Percentiles rank a stretch among this genome's conserved stretches.
Evolutionary conservation across 2,329 filamentous ascomycete genomes (phyloP).

Genomic region (Penicillium glabrum): DNA sequence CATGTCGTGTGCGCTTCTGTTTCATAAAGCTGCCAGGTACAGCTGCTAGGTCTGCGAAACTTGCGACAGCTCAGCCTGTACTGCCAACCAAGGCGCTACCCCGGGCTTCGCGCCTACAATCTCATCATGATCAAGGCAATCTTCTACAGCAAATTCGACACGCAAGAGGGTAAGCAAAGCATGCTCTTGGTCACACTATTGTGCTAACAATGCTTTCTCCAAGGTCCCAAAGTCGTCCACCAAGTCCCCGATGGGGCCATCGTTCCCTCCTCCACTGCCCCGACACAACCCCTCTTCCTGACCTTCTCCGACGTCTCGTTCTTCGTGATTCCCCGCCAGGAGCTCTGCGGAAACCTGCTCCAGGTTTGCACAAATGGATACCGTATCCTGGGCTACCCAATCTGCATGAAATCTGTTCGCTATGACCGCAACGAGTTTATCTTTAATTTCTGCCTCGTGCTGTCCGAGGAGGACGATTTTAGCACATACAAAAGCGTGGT

Average conservation of each 20-base stretch:
- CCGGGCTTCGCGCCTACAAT: neutral
- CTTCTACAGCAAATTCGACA: constrained; percentile 68
- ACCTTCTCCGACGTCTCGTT: constrained; percentile 84
- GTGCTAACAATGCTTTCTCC: constrained; percentile 3
- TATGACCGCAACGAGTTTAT: constrained; percentile 96
- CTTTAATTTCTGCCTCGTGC: constrained; percentile 92
- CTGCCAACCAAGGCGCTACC: neutral
- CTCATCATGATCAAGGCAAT: constrained; percentile 61
- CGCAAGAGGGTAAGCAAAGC: constrained; percentile 49
- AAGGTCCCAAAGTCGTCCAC: constrained; percentile 63
- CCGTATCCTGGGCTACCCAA: constrained; percentile 81
- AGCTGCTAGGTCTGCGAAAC: neutral
- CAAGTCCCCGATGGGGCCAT: constrained; percentile 64
- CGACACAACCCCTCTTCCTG: constrained; percentile 65
- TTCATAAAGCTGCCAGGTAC: no score
- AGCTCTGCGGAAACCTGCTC: constrained; percentile 90
- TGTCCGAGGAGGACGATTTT: constrained; percentile 69
- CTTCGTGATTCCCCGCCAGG: constrained; percentile 92
- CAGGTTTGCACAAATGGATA: constrained; percentile 70
- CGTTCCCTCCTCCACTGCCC: constrained; percentile 45
- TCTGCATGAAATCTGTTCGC: constrained; percentile 78
- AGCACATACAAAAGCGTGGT: constrained; percentile 82
- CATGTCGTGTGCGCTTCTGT: neutral
- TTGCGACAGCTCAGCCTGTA: neutral
- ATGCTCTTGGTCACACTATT: neutral